Evolutionary conservation across 2,329 filamentous ascomycete species (phyloP).

Genomic region (Sphaerostilbella broomeana): DNA sequence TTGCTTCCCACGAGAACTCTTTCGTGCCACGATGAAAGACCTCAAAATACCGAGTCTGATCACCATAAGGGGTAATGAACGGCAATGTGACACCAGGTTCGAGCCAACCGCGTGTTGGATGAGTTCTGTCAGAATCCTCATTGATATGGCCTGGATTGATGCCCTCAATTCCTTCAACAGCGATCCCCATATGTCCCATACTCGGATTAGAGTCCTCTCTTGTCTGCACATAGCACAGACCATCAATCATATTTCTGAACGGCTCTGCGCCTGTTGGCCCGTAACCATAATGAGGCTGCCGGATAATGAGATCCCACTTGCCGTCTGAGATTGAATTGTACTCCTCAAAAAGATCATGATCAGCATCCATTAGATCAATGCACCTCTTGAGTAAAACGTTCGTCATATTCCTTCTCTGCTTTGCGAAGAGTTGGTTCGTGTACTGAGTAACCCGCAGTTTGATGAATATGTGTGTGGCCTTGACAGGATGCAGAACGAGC

Average conservation of each 20-base stretch:
- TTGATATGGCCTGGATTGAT: slow-evolving; percentile 34
- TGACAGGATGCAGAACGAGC: slow-evolving; percentile 53
- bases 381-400: slow-evolving; percentile 43
- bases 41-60: slow-evolving; percentile 28
- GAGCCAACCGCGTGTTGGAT: slow-evolving; percentile 32
- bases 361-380: slow-evolving; percentile 44
- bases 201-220: slow-evolving; percentile 43
- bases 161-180: slow-evolving; percentile 28
- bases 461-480: slow-evolving; percentile 49
- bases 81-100: slow-evolving; percentile 25
- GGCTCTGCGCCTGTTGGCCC: slow-evolving; percentile 24
- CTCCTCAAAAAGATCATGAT: slow-evolving; percentile 42
- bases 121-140: slow-evolving; percentile 48
- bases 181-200: slow-evolving; percentile 30
- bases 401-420: slow-evolving; percentile 50
- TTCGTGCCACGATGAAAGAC: slow-evolving; percentile 29
- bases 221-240: slow-evolving; percentile 47
- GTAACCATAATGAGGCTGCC: slow-evolving; percentile 44
- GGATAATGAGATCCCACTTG: slow-evolving; percentile 52
- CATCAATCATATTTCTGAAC: slow-evolving; percentile 47
- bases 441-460: slow-evolving; percentile 40
- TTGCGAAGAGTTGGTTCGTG: slow-evolving; percentile 47
- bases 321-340: slow-evolving; percentile 46
- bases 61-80: slow-evolving; percentile 26
- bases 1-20: slow-evolving; percentile 24